Base-by-base conservation (phyloP, 2,329 filamentous ascomycete species). In the Talaromyces pinophilus region DNA sequence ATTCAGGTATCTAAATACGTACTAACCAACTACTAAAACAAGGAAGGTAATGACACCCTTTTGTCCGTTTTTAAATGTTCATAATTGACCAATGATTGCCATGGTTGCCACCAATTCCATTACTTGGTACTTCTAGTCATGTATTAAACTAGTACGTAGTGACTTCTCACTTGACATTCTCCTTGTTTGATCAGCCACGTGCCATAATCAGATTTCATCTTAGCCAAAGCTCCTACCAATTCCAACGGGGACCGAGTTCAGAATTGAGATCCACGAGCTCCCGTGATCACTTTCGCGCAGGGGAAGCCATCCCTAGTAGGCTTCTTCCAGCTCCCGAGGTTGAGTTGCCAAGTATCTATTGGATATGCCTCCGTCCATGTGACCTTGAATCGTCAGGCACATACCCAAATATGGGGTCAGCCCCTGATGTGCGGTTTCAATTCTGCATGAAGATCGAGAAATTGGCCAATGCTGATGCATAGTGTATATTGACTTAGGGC, bases 321-420 rank as follows among this genome's bases (percentile, higher is more conserved):
- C 30, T 55, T 55, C 52, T 28, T 28, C 28, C 28, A 35, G 33
- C 30, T 57, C 54, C 54, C 54, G 54, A 38, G 54, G 54, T 22
- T 7, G 11, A 55, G 17, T 55, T 35, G 17, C 52, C 52, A n/a
- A 22, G 30, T 55, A 35, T 19, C 25, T 17, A 54, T 54, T 54
- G 50, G 50, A 54, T 35, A 55, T 22, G n/a, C 30, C 15, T 55
- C 4, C 22, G 54, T 40, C 54, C 54, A 57, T 57, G 54, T 57
- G 54, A 57, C 54, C 54, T 57, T 57, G 54, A 40, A 57, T 57
- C 54, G 54, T 57, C 54, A 57, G 54, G 54, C 2, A 57, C 33
- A 40, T 57, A 22, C 54, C 33, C 54, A 57, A 38, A 57, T 57
- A 57, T 57, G 33, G 54, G 33, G n/a, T 17, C 33, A 57, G 30